Evolutionary conservation across 1,284 basidiomycete species (phyloP).

Genomic region (Pterula multifida): DNA sequence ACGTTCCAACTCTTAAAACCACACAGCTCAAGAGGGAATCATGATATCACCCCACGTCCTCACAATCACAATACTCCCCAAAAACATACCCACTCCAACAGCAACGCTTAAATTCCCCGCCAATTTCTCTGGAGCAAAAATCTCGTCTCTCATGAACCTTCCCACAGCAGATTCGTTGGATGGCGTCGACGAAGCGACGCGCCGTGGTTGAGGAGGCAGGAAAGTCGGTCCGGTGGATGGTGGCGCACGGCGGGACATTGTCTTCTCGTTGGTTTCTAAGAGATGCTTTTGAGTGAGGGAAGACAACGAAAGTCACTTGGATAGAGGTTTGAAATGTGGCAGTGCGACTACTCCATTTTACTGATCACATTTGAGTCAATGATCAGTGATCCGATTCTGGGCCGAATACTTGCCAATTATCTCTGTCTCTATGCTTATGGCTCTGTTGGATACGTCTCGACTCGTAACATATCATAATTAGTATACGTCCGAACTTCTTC

Average conservation of each 20-base stretch:
- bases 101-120: slow-evolving; percentile 59
- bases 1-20: too few relatives aligned
- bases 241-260: not conserved
- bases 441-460: too few relatives aligned
- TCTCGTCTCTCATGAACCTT: slow-evolving; percentile 51
- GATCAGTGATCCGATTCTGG: too few relatives aligned
- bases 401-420: too few relatives aligned
- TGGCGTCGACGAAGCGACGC: not conserved
- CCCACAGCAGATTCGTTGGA: slow-evolving; percentile 49
- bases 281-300: not conserved
- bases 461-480: too few relatives aligned
- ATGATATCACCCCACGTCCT: slow-evolving; percentile 67
- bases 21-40: slow-evolving; percentile 40
- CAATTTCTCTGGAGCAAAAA: slow-evolving; percentile 59
- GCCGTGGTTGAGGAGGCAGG: not conserved
- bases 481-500: too few relatives aligned
- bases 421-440: too few relatives aligned
- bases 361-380: not conserved
- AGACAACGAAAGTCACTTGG: not conserved
- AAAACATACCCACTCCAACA: slow-evolving; percentile 50
- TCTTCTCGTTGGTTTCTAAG: not conserved
- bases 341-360: not conserved
- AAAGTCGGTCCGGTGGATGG: not conserved
- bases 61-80: slow-evolving; percentile 50
- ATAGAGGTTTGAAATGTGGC: not conserved